A percentile compares a stretch with the other conserved stretches of the same genome.
Conservation (phyloP, 2,329 filamentous ascomycete genomes). For the Fusarium sororula region DNA sequence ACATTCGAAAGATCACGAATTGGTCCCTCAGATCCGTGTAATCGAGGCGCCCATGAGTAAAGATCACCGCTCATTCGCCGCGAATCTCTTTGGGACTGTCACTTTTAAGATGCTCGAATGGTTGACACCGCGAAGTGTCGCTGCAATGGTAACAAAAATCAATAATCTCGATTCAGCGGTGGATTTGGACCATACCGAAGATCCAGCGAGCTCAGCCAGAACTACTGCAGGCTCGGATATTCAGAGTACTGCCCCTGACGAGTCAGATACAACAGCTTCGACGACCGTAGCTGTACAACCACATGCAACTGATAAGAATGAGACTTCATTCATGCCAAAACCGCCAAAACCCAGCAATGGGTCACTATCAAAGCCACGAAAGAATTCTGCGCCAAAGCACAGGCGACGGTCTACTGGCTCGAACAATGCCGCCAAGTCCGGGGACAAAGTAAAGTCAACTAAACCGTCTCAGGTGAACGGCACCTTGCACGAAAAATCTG, state of each 20-base stretch:
- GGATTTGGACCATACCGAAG: background rate
- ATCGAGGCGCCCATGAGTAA: constrained; percentile 59
- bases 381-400: constrained; percentile 40
- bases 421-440: constrained; percentile 34
- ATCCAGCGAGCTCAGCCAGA: background rate
- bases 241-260: background rate
- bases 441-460: constrained; percentile 45
- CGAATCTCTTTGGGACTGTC: constrained; percentile 71
- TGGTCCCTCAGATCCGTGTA: constrained; percentile 48
- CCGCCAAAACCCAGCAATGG: constrained; percentile 13
- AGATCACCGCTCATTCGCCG: constrained; percentile 68
- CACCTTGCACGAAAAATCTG: constrained; percentile 49
- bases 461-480: constrained; percentile 44
- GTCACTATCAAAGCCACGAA: constrained; percentile 17
- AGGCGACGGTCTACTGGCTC: constrained; percentile 47
- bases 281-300: background rate
- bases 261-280: background rate
- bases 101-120: constrained; percentile 77
- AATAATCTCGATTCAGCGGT: constrained; percentile 13
- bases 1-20: background rate
- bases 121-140: constrained; percentile 68
- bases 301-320: background rate
- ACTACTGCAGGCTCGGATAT: background rate
- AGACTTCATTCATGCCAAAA: constrained; percentile 1
- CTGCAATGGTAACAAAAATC: constrained; percentile 56